Percentiles rank a stretch among this genome's conserved stretches.
Conservation (phyloP, 768 basidiomycete species). For the Russula sp. region DNA sequence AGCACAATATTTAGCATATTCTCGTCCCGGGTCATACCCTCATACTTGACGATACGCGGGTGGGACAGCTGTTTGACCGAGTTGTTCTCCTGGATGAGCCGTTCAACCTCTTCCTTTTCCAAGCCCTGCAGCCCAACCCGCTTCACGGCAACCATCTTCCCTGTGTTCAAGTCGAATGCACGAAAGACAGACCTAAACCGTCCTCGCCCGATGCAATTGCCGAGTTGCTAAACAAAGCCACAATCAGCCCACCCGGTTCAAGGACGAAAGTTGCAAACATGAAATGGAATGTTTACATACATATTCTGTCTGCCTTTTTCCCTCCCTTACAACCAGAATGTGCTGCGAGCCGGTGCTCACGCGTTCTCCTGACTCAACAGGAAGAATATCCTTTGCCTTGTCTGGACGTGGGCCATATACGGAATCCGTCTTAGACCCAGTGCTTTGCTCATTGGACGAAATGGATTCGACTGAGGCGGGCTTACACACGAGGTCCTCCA, state of each 20-base stretch:
- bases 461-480: too few relatives aligned
- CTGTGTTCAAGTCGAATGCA: conserved; percentile 87
- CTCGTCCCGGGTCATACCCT: conserved; percentile 88
- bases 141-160: conserved; percentile 98
- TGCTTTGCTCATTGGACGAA: too few relatives aligned
- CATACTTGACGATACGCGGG: conserved; percentile 95
- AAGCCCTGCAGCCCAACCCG: conserved; percentile 85
- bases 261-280: background rate
- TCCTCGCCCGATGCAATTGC: conserved; percentile 93
- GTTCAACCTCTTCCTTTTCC: conserved; percentile 85
- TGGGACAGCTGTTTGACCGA: conserved; percentile 86
- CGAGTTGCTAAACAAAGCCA: conserved; percentile 74
- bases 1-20: conserved; percentile 88
- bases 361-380: conserved; percentile 38
- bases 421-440: conserved; percentile 71
- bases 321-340: conserved; percentile 70
- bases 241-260: too few relatives aligned
- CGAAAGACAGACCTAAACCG: conserved; percentile 97
- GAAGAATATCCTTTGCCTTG: too few relatives aligned
- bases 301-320: conserved; percentile 69
- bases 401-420: conserved; percentile 61
- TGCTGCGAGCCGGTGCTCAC: conserved; percentile 59
- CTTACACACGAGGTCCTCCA: too few relatives aligned
- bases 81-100: conserved; percentile 92
- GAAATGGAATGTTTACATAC: conserved; percentile 50